Evolutionary conservation across 371 early-diverging fungal genomes (phyloP).

Genomic region (Globomyces sp.): DNA sequence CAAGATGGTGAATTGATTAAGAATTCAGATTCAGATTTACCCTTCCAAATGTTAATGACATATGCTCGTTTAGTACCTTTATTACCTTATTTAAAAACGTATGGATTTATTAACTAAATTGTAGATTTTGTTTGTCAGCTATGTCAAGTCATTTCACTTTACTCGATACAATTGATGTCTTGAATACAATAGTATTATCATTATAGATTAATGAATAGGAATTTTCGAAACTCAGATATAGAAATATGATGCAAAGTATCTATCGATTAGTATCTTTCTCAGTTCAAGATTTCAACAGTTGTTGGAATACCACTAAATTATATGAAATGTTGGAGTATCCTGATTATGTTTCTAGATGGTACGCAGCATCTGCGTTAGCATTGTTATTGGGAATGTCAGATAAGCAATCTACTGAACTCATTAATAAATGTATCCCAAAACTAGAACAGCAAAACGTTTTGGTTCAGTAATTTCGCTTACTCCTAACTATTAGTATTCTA

Average conservation of each 20-base stretch:
- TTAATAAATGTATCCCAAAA: constrained; percentile 30
- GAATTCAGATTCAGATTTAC: no score
- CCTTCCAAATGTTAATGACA: neutral
- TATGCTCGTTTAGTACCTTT: neutral
- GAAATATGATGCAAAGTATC: no score
- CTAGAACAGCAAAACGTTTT: no score
- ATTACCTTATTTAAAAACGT: constrained; percentile 2
- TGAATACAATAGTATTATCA: no score
- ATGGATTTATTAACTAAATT: neutral
- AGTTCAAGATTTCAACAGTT: neutral
- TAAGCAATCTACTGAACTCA: neutral
- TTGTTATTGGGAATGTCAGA: neutral
- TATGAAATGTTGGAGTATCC: neutral
- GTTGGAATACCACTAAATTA: no score
- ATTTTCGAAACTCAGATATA: no score
- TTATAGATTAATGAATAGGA: no score
- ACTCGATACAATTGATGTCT: no score
- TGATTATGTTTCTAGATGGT: constrained; percentile 3
- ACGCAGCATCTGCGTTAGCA: constrained; percentile 1
- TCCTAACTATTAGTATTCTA: no score
- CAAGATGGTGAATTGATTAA: no score
- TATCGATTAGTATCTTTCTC: neutral
- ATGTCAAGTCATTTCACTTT: no score
- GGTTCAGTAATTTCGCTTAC: constrained; percentile 12
- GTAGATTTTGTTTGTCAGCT: no score